Evolutionary conservation across 1,139 yeast genomes (phyloP).

Genomic region (Debaryomyces nepalensis): DNA sequence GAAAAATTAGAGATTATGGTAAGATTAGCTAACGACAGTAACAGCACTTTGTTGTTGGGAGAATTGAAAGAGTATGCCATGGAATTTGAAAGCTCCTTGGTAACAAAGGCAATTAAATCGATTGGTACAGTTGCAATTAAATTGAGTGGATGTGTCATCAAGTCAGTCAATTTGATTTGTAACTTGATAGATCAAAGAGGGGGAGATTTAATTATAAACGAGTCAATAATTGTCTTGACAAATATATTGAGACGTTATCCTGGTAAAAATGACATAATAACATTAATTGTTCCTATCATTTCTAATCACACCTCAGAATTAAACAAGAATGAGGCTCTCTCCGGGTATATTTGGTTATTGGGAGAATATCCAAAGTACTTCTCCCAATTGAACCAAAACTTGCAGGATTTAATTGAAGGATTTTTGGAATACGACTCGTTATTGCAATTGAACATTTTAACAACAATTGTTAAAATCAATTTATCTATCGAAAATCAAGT

Average conservation of each 20-base stretch:
- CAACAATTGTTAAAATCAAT: conserved; percentile 79
- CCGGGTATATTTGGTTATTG: conserved; percentile 85
- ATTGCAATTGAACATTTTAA: conserved; percentile 77
- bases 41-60: conserved; percentile 70
- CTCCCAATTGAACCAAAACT: conserved; percentile 51
- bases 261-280: conserved; percentile 58
- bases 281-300: conserved; percentile 72
- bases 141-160: conserved; percentile 60
- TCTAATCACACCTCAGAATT: conserved; percentile 62
- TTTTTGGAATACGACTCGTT: conserved; percentile 75
- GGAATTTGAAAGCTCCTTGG: conserved; percentile 93
- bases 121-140: conserved; percentile 91
- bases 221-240: conserved; percentile 75
- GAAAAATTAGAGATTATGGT: conserved; percentile 93
- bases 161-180: conserved; percentile 76
- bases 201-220: conserved; percentile 77
- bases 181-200: conserved; percentile 77
- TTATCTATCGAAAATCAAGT: conserved; percentile 42
- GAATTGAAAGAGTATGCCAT: conserved; percentile 92
- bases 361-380: conserved; percentile 87
- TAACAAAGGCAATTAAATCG: conserved; percentile 77
- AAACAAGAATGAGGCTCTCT: conserved; percentile 63
- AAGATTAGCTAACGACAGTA: conserved; percentile 74
- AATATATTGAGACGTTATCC: conserved; percentile 84
- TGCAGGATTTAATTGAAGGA: conserved; percentile 56